Evolutionary conservation across 441 rosid genomes (phyloP).

Genomic region (Gossypium armourianum): DNA sequence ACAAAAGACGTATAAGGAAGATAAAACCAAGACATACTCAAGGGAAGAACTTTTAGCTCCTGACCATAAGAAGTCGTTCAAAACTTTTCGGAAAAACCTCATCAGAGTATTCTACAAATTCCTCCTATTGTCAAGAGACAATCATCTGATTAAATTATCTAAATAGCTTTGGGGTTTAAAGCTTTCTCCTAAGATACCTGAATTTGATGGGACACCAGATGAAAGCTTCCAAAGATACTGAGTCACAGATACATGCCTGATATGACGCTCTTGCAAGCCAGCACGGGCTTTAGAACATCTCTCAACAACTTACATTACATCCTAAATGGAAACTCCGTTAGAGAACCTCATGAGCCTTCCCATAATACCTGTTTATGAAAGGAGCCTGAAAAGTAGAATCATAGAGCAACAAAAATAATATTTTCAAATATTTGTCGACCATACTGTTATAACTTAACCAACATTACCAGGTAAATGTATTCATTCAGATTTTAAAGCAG

Average conservation of each 20-base stretch:
- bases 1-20: background rate
- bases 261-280: constrained; percentile 7
- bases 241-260: constrained; percentile 13
- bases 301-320: background rate
- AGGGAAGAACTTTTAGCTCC: constrained; percentile 6
- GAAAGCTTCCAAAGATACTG: constrained; percentile 16
- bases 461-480: background rate
- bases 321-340: constrained; percentile 17
- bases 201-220: constrained; percentile 12
- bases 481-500: background rate
- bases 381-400: constrained; percentile 37
- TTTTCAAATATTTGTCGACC: background rate
- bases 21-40: background rate
- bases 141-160: background rate
- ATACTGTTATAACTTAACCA: background rate
- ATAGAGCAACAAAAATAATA: background rate
- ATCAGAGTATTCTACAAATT: constrained; percentile 22
- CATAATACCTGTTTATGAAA: constrained; percentile 64
- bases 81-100: constrained; percentile 17
- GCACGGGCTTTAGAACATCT: constrained; percentile 1
- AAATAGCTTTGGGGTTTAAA: constrained; percentile 14
- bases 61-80: constrained; percentile 12
- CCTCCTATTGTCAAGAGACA: constrained; percentile 12
- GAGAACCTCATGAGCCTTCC: constrained; percentile 59
- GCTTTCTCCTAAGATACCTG: constrained; percentile 15